These are phyloP conservation scores for Acacia melanoxylon DNA, from an alignment of 306 rosid genomes.

Conservation along the genomic window DNA sequence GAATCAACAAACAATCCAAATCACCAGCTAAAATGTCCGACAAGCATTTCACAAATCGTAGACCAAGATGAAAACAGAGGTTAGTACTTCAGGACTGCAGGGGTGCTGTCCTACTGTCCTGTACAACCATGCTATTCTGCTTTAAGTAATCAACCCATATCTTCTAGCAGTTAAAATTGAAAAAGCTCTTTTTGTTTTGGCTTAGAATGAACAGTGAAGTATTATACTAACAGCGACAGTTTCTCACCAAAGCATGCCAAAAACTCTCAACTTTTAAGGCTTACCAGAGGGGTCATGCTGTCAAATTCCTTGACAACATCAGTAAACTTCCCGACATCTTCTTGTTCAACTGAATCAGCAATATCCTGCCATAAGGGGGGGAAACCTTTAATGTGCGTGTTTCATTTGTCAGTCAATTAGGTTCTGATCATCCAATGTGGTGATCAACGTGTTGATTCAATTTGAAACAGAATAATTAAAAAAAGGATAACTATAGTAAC, in stretches of 20 bases:
- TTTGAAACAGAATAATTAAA: neutral
- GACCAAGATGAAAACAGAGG: neutral
- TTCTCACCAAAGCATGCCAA: neutral
- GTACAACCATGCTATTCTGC: neutral
- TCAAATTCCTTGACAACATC: conserved; percentile 92
- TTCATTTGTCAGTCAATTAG: neutral
- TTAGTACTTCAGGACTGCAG: neutral
- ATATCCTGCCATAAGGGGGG: conserved; percentile 49
- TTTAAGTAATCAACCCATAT: neutral
- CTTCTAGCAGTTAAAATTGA: conserved; percentile 8
- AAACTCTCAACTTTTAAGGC: conserved; percentile 1
- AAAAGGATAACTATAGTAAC: neutral
- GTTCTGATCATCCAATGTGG: neutral
- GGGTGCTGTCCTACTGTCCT: conserved; percentile 3
- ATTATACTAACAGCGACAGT: neutral
- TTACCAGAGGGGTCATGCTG: conserved; percentile 94
- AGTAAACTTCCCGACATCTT: conserved; percentile 79
- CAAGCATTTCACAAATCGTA: conserved; percentile 14
- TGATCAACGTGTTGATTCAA: neutral
- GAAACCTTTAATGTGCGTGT: neutral
- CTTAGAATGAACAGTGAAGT: neutral
- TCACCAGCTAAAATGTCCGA: neutral
- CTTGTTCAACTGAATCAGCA: conserved; percentile 80
- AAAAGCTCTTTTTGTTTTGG: neutral
- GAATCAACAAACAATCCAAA: neutral